Conservation (phyloP, 352 stramenopile genomes). For the Thalassiosira gravida region DNA sequence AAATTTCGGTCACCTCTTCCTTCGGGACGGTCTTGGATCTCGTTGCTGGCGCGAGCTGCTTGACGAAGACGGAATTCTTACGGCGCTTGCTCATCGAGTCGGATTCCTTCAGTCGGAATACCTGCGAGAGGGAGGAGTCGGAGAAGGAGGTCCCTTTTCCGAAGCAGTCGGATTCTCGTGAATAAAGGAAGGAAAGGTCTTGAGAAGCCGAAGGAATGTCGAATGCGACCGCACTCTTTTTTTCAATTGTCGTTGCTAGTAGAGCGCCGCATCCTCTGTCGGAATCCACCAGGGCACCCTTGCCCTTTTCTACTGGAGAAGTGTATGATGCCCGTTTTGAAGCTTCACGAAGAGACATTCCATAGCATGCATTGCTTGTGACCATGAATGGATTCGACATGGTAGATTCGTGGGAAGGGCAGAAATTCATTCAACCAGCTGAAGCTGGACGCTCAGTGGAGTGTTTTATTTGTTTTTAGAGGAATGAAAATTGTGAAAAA, state of each 20-base stretch:
- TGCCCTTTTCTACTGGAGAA: conserved; percentile 25
- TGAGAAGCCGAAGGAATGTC: conserved; percentile 14
- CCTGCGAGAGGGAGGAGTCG: conserved; percentile 52
- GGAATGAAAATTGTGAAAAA: too few relatives aligned
- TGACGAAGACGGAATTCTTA: conserved; percentile 33
- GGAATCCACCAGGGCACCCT: too few relatives aligned
- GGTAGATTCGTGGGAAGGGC: too few relatives aligned
- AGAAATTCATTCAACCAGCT: too few relatives aligned
- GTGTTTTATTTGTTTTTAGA: too few relatives aligned
- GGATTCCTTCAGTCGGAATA: conserved; percentile 50
- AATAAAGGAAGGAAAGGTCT: conserved; percentile 67
- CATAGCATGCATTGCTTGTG: conserved; percentile 65
- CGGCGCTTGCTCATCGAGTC: conserved; percentile 58
- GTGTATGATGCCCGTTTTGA: conserved; percentile 24
- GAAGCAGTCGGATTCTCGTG: conserved; percentile 55
- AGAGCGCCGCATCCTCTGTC: conserved; percentile 11
- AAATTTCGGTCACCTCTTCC: conserved; percentile 47
- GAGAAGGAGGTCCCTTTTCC: conserved; percentile 46
- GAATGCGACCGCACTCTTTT: too few relatives aligned
- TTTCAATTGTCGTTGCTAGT: conserved; percentile 8
- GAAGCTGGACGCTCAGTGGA: too few relatives aligned
- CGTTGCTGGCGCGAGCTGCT: conserved; percentile 1
- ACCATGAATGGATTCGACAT: conserved; percentile 64
- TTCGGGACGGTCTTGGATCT: conserved; percentile 31
- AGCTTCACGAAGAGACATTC: conserved; percentile 42